These are phyloP conservation scores for Podochytrium sp. DNA, from an alignment of 192 early-diverging fungal species.

Conservation along the genomic window DNA sequence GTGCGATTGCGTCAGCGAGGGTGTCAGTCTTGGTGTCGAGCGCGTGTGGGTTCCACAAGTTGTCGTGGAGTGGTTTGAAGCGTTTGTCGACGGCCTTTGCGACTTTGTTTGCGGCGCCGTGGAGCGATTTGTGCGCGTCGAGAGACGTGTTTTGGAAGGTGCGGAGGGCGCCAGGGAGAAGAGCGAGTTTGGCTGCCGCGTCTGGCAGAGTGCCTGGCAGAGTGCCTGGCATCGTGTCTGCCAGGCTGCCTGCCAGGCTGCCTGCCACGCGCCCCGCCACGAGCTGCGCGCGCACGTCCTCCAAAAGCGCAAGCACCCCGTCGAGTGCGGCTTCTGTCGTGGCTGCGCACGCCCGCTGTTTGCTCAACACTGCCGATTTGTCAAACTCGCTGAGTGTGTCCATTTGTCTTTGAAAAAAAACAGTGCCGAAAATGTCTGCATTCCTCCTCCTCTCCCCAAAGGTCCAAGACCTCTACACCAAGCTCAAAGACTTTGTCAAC, in stretches of 20 bases:
- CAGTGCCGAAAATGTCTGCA: not conserved
- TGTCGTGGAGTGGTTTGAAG: conserved; percentile 27
- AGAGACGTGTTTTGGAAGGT: not conserved
- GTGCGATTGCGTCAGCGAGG: conserved; percentile 65
- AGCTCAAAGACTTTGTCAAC: conserved; percentile 51
- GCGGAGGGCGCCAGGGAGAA: not conserved
- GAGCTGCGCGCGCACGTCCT: not conserved
- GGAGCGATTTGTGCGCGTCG: conserved; percentile 33
- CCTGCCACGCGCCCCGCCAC: not conserved
- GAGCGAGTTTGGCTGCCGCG: not conserved
- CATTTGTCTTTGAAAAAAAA: not conserved
- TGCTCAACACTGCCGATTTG: not conserved
- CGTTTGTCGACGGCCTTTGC: conserved; percentile 37
- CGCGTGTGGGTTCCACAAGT: conserved; percentile 66
- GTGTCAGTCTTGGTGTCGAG: conserved; percentile 73
- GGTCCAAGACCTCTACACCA: conserved; percentile 43
- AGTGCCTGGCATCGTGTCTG: not conserved
- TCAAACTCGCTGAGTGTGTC: conserved; percentile 26
- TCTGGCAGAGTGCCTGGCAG: not conserved
- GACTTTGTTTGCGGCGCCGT: conserved; percentile 27
- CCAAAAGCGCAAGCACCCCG: not conserved
- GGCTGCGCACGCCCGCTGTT: not conserved
- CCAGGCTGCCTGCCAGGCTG: not conserved
- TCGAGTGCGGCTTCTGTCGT: conserved; percentile 1
- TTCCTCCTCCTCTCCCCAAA: conserved; percentile 42